These are phyloP conservation scores for Raddia guianensis DNA, from an alignment of 176 grass and related monocot genomes.

Conservation along the genomic window DNA sequence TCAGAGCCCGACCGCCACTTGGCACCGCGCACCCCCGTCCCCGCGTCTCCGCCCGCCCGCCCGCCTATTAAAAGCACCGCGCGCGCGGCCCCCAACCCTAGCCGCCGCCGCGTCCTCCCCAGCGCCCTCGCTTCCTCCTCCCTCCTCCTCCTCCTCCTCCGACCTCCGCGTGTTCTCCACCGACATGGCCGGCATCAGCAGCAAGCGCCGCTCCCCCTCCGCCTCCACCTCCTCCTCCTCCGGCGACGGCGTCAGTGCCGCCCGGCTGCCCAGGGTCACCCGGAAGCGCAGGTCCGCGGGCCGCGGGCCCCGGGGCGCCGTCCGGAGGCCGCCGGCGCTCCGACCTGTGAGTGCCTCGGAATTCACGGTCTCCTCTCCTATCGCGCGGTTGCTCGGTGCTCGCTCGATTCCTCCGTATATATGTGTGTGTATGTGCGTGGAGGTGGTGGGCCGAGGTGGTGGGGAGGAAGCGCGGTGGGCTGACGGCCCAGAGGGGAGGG, in stretches of 20 bases:
- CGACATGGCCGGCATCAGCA: conserved; percentile 47
- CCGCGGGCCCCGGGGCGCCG: conserved; percentile 27
- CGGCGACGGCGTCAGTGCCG: not conserved
- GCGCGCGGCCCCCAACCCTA: conserved; percentile 57
- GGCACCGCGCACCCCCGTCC: conserved; percentile 45
- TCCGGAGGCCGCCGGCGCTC: conserved; percentile 33
- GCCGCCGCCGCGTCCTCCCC: conserved; percentile 38
- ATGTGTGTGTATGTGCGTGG: not conserved
- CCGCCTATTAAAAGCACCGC: conserved; percentile 56
- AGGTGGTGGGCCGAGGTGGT: conserved; percentile 48
- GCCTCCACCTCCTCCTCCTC: conserved; percentile 38
- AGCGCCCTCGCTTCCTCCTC: not conserved
- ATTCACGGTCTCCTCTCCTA: conserved; percentile 44
- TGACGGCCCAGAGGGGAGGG: conserved; percentile 44
- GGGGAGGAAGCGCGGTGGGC: conserved; percentile 40
- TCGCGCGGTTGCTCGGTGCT: too few species aligned
- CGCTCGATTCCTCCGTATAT: not conserved
- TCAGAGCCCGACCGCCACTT: conserved; percentile 57
- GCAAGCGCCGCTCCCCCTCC: conserved; percentile 47
- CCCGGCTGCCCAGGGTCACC: conserved; percentile 10
- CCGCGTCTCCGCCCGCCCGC: conserved; percentile 46
- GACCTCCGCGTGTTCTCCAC: not conserved
- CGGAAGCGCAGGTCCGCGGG: conserved; percentile 52
- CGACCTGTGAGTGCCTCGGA: conserved; percentile 63
- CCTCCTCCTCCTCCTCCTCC: not conserved